Evolutionary conservation across 345 rosid genomes (phyloP).

Genomic region (Raphanus sativus): DNA sequence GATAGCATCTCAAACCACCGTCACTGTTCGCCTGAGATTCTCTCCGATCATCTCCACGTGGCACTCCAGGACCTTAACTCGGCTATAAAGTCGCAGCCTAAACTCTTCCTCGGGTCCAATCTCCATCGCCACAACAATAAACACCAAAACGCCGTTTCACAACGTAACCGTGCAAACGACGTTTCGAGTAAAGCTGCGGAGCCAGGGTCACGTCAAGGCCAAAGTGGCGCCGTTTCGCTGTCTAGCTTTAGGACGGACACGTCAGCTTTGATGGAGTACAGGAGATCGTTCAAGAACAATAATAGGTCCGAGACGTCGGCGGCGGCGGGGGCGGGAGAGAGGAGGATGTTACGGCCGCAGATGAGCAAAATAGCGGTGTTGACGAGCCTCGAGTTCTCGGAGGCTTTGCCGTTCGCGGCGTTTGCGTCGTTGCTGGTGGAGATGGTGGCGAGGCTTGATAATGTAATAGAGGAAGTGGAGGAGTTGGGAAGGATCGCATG

Average conservation of each 20-base stretch:
- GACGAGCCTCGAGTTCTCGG: constrained; percentile 72
- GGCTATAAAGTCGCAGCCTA: constrained; percentile 76
- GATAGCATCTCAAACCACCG: constrained; percentile 56
- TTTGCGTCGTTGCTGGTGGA: constrained; percentile 80
- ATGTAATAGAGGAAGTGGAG: constrained; percentile 65
- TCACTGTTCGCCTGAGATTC: constrained; percentile 72
- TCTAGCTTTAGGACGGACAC: constrained; percentile 68
- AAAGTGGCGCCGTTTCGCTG: constrained; percentile 41
- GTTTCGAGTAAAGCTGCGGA: not conserved
- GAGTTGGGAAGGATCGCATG: constrained; percentile 64
- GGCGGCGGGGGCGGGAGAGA: constrained; percentile 31
- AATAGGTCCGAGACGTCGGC: constrained; percentile 38
- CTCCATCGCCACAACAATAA: not conserved
- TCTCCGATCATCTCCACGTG: constrained; percentile 68
- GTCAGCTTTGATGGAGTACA: constrained; percentile 57
- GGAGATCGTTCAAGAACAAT: constrained; percentile 46
- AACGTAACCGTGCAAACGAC: constrained; percentile 23
- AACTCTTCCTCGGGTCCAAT: constrained; percentile 68
- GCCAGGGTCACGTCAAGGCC: constrained; percentile 11
- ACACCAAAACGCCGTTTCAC: constrained; percentile 38
- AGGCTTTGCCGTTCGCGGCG: constrained; percentile 87
- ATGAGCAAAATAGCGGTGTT: constrained; percentile 63
- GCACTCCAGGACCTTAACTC: constrained; percentile 75
- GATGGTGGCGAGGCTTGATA: constrained; percentile 74
- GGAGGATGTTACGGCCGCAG: constrained; percentile 59